These are phyloP conservation scores for Polygonum maritimum DNA, from an alignment of 148 eudicot species.

Conservation along the genomic window DNA sequence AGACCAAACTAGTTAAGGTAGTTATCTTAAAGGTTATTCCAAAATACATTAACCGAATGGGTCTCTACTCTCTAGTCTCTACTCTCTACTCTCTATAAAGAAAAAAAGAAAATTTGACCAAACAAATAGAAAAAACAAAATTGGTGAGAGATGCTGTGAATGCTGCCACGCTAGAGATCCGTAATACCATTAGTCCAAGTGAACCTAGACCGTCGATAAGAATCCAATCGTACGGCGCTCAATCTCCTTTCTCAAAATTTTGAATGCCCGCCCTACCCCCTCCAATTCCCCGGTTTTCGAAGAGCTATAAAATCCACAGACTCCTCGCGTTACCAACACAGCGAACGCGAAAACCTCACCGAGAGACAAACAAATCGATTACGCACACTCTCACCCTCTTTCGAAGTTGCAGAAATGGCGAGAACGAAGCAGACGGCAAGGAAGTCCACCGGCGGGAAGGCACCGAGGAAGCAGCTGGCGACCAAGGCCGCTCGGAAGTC, in stretches of 20 bases:
- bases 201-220: not conserved
- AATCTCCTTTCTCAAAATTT: not conserved
- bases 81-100: too few relatives aligned
- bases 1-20: too few relatives aligned
- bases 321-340: not conserved
- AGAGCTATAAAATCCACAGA: not conserved
- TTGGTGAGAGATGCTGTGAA: not conserved
- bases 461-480: conserved; percentile 10
- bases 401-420: not conserved
- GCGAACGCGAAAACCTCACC: not conserved
- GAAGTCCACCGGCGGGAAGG: conserved; percentile 10
- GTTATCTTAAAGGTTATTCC: too few relatives aligned
- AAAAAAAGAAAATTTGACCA: too few relatives aligned
- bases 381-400: not conserved
- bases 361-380: not conserved
- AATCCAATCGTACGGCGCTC: not conserved
- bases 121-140: too few relatives aligned
- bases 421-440: conserved; percentile 9
- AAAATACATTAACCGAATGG: too few relatives aligned
- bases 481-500: conserved; percentile 11
- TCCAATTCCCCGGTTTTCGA: not conserved
- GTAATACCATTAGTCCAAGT: not conserved
- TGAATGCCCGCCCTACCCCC: not conserved
- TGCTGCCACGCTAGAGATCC: not conserved
- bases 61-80: too few relatives aligned